Base-by-base conservation (phyloP, 129 eudicot genomes). In the Ambrosia trifida region DNA sequence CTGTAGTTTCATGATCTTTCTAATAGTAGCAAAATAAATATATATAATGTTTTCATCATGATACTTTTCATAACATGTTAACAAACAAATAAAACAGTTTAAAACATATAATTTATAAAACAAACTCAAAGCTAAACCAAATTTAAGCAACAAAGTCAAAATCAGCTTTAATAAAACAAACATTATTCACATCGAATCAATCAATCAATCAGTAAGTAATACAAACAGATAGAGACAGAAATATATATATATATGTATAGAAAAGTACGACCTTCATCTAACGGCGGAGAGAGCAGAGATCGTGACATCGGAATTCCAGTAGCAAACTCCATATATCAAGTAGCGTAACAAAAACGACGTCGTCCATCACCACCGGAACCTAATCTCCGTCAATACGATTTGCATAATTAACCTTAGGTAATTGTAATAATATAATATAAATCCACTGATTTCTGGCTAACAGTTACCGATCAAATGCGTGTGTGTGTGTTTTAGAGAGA, bases 241-340 rank as follows among this genome's bases (percentile, higher is more conserved):
- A 43, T 14, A 13, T 13, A 49, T 11, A 56, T 59, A 19, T 3
- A 45, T 14, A 19, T 1, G 65, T 30, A 49, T 3, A 45, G 44
- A 18, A 47, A 5, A 71, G 33, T 0, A 60, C 32, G 66, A 83
- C 87, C 87, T 66, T 83, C 87, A 50, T 72, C 80, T 45, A 75
- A 51, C 24, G 82, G 78, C 61, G 82, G 76, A 43, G 82, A 66
- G 61, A 80, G 71, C 50, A 76, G 20, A 18, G 82, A 67, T 7
- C 85, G 80, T 7, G 88, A 81, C 76, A 82, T 75, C 75, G 82
- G 70, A 79, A 85, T 85, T 82, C 82, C 83, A 74, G 79, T 73
- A 51, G 66, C 79, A 64, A 75, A 85, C 33, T 78, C 84, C 89
- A 79, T 85, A 43, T 13, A 35, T 49, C 46, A 53, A 72, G 9